Evolutionary conservation across 2,329 filamentous ascomycete species (phyloP).

Genomic region (Venturia carpophila): DNA sequence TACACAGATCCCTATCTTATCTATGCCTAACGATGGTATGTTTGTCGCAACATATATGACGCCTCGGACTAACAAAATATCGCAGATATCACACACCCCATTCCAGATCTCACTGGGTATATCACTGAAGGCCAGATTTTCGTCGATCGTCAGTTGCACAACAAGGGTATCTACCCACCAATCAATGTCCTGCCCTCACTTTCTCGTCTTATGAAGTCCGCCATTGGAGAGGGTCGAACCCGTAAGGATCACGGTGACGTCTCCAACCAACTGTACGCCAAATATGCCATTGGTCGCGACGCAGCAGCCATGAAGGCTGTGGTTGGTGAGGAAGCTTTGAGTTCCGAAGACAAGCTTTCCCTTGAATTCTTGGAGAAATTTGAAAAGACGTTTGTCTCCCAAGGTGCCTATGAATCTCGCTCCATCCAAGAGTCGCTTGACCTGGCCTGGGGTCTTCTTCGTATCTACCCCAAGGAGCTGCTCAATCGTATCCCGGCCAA

Average conservation of each 20-base stretch:
- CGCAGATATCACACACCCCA: conserved; percentile 90
- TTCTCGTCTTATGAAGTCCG: conserved; percentile 99
- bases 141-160: conserved; percentile 85
- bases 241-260: conserved; percentile 96
- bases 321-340: conserved; percentile 94
- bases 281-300: conserved; percentile 98
- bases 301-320: conserved; percentile 99
- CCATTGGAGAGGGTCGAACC: conserved; percentile 95
- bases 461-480: conserved; percentile 96
- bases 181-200: conserved; percentile 98
- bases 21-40: conserved; percentile 94
- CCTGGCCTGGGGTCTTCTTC: conserved; percentile 88
- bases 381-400: conserved; percentile 86
- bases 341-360: conserved; percentile 91
- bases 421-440: conserved; percentile 91
- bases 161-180: conserved; percentile 96
- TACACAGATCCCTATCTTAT: conserved; percentile 96
- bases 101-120: conserved; percentile 96
- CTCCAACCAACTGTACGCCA: conserved; percentile 98
- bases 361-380: conserved; percentile 99
- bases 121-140: conserved; percentile 99
- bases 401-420: conserved; percentile 86
- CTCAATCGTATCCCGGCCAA: conserved; percentile 69
- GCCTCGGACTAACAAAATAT: neutral
- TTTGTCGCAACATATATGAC: neutral